A percentile compares a stretch with the other conserved stretches of the same genome.
phyloP scores from a whole-genome alignment of 2,329 filamentous ascomycete genomes.

The Trichophyton mentagrophytes region DNA sequence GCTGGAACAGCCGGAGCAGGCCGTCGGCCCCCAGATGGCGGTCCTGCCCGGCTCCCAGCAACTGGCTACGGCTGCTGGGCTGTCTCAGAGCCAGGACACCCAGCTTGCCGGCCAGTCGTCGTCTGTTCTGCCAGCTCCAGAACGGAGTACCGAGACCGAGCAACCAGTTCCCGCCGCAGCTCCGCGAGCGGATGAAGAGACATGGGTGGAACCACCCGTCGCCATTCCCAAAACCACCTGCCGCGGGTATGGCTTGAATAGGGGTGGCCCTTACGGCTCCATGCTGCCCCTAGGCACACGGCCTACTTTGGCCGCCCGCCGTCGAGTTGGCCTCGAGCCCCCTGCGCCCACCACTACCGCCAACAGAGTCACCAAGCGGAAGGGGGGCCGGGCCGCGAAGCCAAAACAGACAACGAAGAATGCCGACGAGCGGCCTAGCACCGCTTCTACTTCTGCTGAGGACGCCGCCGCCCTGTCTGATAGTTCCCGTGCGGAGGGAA shows the following conservation, averaged over 20 bases:
- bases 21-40: background rate
- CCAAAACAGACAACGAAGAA: slow-evolving; percentile 9
- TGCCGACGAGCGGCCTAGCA: slow-evolving; percentile 13
- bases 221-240: slow-evolving; percentile 49
- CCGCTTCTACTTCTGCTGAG: slow-evolving; percentile 13
- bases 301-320: slow-evolving; percentile 51
- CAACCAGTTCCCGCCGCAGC: background rate
- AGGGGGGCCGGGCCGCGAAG: slow-evolving; percentile 7
- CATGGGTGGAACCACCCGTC: slow-evolving; percentile 47
- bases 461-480: slow-evolving; percentile 8
- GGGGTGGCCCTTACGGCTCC: slow-evolving; percentile 63
- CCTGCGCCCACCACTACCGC: slow-evolving; percentile 24
- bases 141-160: background rate
- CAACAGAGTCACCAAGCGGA: slow-evolving; percentile 11
- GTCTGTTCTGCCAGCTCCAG: background rate
- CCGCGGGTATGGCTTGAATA: slow-evolving; percentile 53
- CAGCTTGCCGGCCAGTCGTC: background rate
- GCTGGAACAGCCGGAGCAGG: slow-evolving; percentile 2
- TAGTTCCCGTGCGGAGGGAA: slow-evolving; percentile 2
- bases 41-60: background rate
- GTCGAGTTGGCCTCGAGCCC: slow-evolving; percentile 34
- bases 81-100: background rate
- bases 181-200: slow-evolving; percentile 19
- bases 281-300: slow-evolving; percentile 71
- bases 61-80: background rate